Base-by-base conservation (phyloP, 148 eudicot species). In the Rheum nobile region DNA sequence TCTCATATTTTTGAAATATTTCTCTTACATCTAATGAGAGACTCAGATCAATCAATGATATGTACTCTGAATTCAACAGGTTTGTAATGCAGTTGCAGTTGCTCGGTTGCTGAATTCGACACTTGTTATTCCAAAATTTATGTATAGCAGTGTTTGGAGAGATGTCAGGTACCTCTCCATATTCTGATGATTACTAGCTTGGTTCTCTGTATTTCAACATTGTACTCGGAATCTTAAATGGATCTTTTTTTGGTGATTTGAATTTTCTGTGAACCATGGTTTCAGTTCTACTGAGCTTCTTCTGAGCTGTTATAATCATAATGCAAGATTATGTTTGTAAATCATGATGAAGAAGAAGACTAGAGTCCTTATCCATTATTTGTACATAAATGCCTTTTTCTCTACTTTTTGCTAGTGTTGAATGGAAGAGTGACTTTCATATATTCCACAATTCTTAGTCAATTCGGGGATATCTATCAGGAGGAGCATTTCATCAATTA, bases 401-500 rank as follows among this genome's bases (percentile, higher is more conserved):
- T 61, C 68, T 61, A 61, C 68, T 61, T 63, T 21, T 31, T 31
- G 54, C 7, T 72, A 73, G 67, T 78, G 37, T 68, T 77, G 52
- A 76, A 74, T 79, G 75, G 87, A 85, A 82, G 76, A 78, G 80
- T 91, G 90, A 90, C 88, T 75, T 78, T 78, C 75, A 79, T 77
- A 83, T 85, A 84, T 85, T 85, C 82, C 89, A 73, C 81, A 81
- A 82, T 86, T 84, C 86, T 82, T 90, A 96, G 99, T 84, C 97
- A 90, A 84, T 96, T 96, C 85, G 84, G 96, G 86, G 99, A 92
- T 85, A 92, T 96, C 86, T 96, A 96, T 85, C 97, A 96, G 91
- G 97, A 96, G 89, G 91, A 92, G 70, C 84, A 88, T 80, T 96
- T 96, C 79, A 88, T 90, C 80, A 82, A 88, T 83, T 86, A 90